Base-by-base conservation (phyloP, 352 stramenopile species). In the Aphanomyces cochlioides region DNA sequence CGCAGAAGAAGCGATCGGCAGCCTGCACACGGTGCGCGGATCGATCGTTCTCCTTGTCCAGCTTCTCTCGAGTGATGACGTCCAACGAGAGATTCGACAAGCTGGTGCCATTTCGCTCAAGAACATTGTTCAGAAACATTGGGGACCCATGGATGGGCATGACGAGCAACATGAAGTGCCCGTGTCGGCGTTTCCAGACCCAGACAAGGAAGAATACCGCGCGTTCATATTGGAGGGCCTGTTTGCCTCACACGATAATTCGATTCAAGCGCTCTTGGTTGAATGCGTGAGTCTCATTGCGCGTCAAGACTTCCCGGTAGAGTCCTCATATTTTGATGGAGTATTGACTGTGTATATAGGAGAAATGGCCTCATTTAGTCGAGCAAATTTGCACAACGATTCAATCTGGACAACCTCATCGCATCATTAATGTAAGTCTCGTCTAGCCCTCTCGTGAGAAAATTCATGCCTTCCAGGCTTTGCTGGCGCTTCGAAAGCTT, bases 101-200 rank as follows among this genome's bases (percentile, higher is more conserved):
- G 95, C 93, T 10, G 93, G 93, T 36, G 90, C 93, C 47, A 96
- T 98, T 75, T 92, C 94, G 75, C 81, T 98, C 45, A 98, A 98
- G 80, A 98, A 98, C 79, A 83, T 98, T 39, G 95, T 97, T 67
- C 83, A 96, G 36, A 94, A 96, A 79, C 96, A 96, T 74, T 98
- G 95, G 95, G 87, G 96, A 45, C 83, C 87, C 68, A 70, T 88
- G 43, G 74, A 85, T 38, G n/a, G 72, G 85, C 41, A 86, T 87
- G 66, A 81, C 79, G 19, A 80, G 80, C 2, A 82, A 82, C 28
- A 84, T 90, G 73, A 83, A 87, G 71, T 72, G 74, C 47, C 79
- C 78, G 56, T 78, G 79, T 34, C 81, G 77, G 73, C 86, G 88
- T 69, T 53, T n/a, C 75, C 63, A 17, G 64, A 70, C 21, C 28